Conservation (phyloP, 2,329 filamentous ascomycete genomes). For the Sphaerulina vaccinii region DNA sequence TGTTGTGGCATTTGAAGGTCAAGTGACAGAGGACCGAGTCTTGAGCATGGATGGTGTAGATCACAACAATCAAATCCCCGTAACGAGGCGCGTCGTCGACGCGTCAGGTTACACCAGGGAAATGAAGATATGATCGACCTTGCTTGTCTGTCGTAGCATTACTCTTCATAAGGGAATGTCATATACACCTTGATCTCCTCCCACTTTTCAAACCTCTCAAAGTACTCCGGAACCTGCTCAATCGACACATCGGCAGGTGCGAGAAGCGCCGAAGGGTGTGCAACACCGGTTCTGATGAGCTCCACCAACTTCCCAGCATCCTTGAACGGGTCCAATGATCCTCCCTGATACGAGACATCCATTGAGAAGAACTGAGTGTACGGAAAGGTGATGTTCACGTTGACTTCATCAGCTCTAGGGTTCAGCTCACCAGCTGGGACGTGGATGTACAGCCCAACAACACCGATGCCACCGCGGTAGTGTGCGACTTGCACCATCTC, state of each 20-base stretch:
- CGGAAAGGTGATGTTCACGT: background rate
- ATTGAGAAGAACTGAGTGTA: background rate
- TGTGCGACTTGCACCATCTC: constrained; percentile 13
- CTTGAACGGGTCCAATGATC: background rate
- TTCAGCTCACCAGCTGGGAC: background rate
- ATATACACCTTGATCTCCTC: background rate
- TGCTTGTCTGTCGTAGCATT: too few species aligned
- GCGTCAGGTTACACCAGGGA: too few species aligned
- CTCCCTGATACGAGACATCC: background rate
- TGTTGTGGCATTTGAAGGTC: too few species aligned
- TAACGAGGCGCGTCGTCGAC: too few species aligned
- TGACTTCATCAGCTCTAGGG: too few species aligned
- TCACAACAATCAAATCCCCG: too few species aligned
- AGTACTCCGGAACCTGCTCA: background rate
- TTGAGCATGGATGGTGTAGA: too few species aligned
- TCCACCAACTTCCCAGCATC: background rate
- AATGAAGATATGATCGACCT: too few species aligned
- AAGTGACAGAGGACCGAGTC: too few species aligned
- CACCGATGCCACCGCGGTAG: constrained; percentile 11
- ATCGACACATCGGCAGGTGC: background rate
- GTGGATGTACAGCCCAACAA: constrained; percentile 5
- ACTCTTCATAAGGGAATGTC: too few species aligned
- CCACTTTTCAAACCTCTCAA: background rate
- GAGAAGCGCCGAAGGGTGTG: background rate
- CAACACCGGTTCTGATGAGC: background rate